Base-by-base conservation (phyloP, 129 eudicot genomes). In the Tanacetum coccineum region DNA sequence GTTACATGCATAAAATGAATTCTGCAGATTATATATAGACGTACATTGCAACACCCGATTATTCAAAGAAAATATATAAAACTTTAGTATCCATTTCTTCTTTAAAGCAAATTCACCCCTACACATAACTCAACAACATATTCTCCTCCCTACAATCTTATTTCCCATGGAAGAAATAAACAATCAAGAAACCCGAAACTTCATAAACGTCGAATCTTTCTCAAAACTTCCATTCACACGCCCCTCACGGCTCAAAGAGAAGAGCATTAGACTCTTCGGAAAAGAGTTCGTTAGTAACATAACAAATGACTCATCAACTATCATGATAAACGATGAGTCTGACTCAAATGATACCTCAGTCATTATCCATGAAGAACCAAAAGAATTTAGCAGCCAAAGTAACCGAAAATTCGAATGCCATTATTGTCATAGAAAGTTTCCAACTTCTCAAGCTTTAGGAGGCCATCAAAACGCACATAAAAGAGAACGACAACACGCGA, bases 381-480 rank as follows among this genome's bases (percentile, higher is more conserved):
- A 67, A 28, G 68, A 73, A 25, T 66, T 70, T 25, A 79, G 76
- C 32, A 79, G 71, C 32, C 82, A 86, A 32, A 81, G 76, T 66
- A 70, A 49, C 59, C 66, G 89, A 6, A 91, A 81, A 46, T 91
- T 91, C 75, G 88, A 85, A 67, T 91, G 96, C 78, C 94, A 88
- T 21, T 91, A 87, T 36, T 91, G 98, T 47, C 85, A 88, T 70
- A 59, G 96, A 66, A 85, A 83, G 82, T 91, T 91, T 75, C 98
- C 96, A 0, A 91, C 96, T 1, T 91, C 98, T 2, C 98, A 91
- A 70, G 98, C 98, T 30, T 72, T 91, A 1, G 98, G 98, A 20
- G 98, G 98, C 51, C 98, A 91, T 67, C 98, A 91, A 49, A 91
- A 91, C 76, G 98, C 98, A 5, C 98, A 91, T 82, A 91, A 87